A percentile compares a stretch with the other conserved stretches of the same genome.
Evolutionary conservation across 1,284 basidiomycete species (phyloP).

Genomic region (Apiotrichum montevideense): DNA sequence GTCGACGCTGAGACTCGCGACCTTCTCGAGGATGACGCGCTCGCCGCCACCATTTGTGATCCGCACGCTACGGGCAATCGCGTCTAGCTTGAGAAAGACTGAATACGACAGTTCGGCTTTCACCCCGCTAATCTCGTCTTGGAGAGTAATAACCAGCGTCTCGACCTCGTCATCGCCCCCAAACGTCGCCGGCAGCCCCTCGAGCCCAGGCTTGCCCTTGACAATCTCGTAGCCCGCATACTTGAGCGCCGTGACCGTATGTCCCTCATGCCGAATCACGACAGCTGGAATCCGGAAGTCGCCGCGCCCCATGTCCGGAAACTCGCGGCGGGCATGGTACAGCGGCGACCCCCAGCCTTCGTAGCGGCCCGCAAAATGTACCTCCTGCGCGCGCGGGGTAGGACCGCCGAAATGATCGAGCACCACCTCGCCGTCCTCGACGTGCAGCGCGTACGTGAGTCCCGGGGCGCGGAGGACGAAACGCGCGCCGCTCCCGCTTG

Average conservation of each 20-base stretch:
- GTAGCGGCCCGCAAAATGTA: neutral
- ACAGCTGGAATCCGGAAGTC: conserved; percentile 31
- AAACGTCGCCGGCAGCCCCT: conserved; percentile 25
- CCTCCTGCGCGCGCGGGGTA: neutral
- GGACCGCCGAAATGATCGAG: conserved; percentile 27
- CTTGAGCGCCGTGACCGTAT: conserved; percentile 18
- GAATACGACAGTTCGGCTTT: conserved; percentile 20
- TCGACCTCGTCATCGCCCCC: conserved; percentile 12
- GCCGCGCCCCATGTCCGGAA: conserved; percentile 26
- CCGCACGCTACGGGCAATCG: conserved; percentile 16
- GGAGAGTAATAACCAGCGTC: conserved; percentile 20
- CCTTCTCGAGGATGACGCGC: conserved; percentile 18
- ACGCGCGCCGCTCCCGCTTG: too few species aligned
- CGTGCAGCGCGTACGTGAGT: conserved; percentile 22
- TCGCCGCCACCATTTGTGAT: conserved; percentile 18
- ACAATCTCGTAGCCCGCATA: conserved; percentile 17
- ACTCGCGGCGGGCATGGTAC: conserved; percentile 21
- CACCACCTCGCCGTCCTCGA: conserved; percentile 23
- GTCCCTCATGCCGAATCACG: conserved; percentile 17
- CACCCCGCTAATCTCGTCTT: conserved; percentile 15
- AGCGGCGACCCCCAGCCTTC: neutral
- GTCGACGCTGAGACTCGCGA: conserved; percentile 24
- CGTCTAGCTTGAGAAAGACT: conserved; percentile 15
- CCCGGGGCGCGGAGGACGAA: neutral
- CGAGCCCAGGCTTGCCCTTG: conserved; percentile 17